A percentile compares a stretch with the other conserved stretches of the same genome.
These are phyloP conservation scores for Aspergillus sp. DNA, from an alignment of 2,329 filamentous ascomycete species.

Conservation along the genomic window DNA sequence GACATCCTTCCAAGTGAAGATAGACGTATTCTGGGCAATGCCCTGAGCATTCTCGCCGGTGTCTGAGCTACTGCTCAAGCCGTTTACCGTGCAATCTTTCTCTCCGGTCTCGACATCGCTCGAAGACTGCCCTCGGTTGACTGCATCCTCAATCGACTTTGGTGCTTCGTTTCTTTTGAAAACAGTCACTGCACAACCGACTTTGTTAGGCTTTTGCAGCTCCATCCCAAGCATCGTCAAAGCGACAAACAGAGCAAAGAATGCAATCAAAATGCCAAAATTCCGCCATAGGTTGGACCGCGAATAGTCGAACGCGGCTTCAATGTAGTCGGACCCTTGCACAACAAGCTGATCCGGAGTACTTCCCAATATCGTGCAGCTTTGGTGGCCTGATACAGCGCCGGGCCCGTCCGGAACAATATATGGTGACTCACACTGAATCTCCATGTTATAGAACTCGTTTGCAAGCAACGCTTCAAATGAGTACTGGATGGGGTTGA, in stretches of 20 bases:
- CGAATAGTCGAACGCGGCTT: slow-evolving; percentile 45
- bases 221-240: slow-evolving; percentile 73
- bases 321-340: slow-evolving; percentile 48
- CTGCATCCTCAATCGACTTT: slow-evolving; percentile 46
- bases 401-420: slow-evolving; percentile 47
- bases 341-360: slow-evolving; percentile 45
- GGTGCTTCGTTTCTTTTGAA: slow-evolving; percentile 61
- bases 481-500: slow-evolving; percentile 59
- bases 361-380: slow-evolving; percentile 51
- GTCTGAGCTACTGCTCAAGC: slow-evolving; percentile 8
- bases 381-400: slow-evolving; percentile 43
- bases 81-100: slow-evolving; percentile 13
- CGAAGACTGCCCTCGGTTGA: slow-evolving; percentile 38
- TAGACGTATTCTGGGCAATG: slow-evolving; percentile 55
- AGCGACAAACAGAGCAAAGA: slow-evolving; percentile 66
- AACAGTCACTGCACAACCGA: slow-evolving; percentile 70
- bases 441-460: slow-evolving; percentile 53
- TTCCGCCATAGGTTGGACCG: slow-evolving; percentile 58
- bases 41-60: slow-evolving; percentile 32
- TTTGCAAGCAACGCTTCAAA: slow-evolving; percentile 62
- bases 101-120: slow-evolving; percentile 44
- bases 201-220: slow-evolving; percentile 65
- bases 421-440: slow-evolving; percentile 47
- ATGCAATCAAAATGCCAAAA: slow-evolving; percentile 67
- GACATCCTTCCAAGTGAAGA: slow-evolving; percentile 81